phyloP scores from a whole-genome alignment of 495 filamentous ascomycete genomes.

The Rostrohypoxylon terebratum region DNA sequence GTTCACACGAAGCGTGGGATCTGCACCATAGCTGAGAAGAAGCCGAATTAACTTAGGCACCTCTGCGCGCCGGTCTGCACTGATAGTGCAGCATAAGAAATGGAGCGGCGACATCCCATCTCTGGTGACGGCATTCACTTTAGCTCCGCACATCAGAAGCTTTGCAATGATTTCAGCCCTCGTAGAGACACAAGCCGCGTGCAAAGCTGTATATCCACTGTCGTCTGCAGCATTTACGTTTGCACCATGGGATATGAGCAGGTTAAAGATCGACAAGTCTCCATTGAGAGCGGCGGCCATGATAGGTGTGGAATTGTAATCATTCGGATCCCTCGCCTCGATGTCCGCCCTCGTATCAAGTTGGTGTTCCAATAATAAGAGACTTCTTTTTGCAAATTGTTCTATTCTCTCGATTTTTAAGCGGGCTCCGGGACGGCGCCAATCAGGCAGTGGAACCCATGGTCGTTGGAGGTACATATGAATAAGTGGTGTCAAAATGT shows the following conservation, averaged over 20 bases:
- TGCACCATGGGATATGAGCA: conserved; percentile 18
- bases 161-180: neutral
- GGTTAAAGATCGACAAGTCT: neutral
- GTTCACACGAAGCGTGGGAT: neutral
- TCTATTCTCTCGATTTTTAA: neutral
- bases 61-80: neutral
- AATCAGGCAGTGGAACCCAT: neutral
- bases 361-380: neutral
- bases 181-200: conserved; percentile 8
- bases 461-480: conserved; percentile 14
- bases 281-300: conserved; percentile 12
- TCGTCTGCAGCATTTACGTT: conserved; percentile 15
- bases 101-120: conserved; percentile 4
- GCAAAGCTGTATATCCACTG: conserved; percentile 17
- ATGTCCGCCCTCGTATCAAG: neutral
- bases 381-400: neutral
- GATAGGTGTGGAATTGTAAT: conserved; percentile 2
- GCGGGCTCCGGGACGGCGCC: neutral
- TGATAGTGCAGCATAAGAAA: conserved; percentile 6
- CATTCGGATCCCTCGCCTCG: neutral
- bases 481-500: conserved; percentile 4
- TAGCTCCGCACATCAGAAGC: conserved; percentile 4
- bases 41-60: neutral
- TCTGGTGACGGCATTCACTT: conserved; percentile 5
- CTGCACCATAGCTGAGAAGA: conserved; percentile 12